Conservation (phyloP, 106 monocot genomes). For the Amphibolis antarctica region DNA sequence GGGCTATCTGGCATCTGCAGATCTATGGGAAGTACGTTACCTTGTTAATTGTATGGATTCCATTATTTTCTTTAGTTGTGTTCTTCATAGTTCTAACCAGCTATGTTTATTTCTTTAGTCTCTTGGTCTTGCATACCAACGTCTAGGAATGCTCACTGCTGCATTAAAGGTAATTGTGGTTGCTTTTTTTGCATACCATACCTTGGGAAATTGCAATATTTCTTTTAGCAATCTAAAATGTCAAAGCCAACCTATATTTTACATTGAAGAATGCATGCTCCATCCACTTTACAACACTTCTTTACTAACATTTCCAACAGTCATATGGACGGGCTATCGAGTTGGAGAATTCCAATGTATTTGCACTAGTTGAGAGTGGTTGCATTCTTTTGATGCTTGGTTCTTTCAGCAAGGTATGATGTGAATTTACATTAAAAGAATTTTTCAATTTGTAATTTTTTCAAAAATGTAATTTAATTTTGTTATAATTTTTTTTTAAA, state of each 20-base stretch:
- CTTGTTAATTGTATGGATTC: not conserved
- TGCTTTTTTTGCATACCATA: not conserved
- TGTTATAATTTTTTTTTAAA: no score
- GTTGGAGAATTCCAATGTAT: slow-evolving; percentile 50
- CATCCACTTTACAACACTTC: not conserved
- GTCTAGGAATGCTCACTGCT: slow-evolving; percentile 86
- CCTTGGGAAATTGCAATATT: not conserved
- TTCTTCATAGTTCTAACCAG: not conserved
- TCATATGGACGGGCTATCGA: slow-evolving; percentile 87
- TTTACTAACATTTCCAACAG: slow-evolving; percentile 21
- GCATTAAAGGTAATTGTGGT: slow-evolving; percentile 65
- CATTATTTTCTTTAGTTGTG: not conserved
- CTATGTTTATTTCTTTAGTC: slow-evolving; percentile 30
- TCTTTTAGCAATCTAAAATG: not conserved
- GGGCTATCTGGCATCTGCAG: slow-evolving; percentile 70
- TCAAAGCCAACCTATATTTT: not conserved
- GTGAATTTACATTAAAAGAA: no score
- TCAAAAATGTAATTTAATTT: no score
- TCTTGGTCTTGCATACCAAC: slow-evolving; percentile 80
- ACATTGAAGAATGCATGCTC: not conserved
- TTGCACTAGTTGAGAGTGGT: slow-evolving; percentile 84
- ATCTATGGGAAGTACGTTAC: slow-evolving; percentile 80
- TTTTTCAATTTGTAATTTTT: no score
- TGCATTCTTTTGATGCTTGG: slow-evolving; percentile 83
- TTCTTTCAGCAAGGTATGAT: slow-evolving; percentile 60